phyloP scores from a whole-genome alignment of 345 rosid species.

The Raphanus raphanistrum region DNA sequence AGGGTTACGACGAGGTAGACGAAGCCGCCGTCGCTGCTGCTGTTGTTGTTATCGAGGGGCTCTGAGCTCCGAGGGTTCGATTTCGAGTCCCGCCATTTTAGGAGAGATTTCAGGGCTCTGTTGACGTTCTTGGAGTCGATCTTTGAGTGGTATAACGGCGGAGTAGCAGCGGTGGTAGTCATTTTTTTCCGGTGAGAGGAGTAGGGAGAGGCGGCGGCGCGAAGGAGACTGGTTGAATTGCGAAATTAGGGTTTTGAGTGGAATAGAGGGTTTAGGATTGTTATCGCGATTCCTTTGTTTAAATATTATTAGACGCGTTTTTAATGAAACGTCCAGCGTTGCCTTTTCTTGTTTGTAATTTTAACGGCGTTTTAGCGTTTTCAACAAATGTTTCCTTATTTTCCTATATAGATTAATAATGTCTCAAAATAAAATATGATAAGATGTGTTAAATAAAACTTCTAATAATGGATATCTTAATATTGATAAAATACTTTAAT shows the following conservation, averaged over 20 bases:
- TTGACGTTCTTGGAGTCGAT: conserved; percentile 39
- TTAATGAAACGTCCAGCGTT: background rate
- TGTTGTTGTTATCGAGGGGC: conserved; percentile 2
- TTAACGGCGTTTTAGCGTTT: background rate
- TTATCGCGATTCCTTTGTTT: background rate
- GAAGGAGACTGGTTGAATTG: background rate
- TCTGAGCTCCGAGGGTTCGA: conserved; percentile 48
- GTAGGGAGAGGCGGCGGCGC: conserved; percentile 14
- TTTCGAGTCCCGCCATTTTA: conserved; percentile 59
- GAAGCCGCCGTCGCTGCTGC: conserved; percentile 47
- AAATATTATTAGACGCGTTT: background rate
- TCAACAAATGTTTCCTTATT: background rate
- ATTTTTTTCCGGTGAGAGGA: conserved; percentile 27
- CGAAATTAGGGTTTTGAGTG: conserved; percentile 12
- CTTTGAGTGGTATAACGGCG: conserved; percentile 18
- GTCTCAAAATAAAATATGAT: background rate
- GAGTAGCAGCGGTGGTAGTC: conserved; percentile 5
- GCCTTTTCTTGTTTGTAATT: background rate
- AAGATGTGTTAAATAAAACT: too few species aligned
- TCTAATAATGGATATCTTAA: too few species aligned
- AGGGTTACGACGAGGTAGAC: conserved; percentile 59
- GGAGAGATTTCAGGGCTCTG: conserved; percentile 57
- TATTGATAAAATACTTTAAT: too few species aligned
- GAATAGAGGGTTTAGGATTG: background rate
- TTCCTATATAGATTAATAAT: background rate